These are phyloP conservation scores for Rhynchospora breviuscula DNA, from an alignment of 176 grass and related monocot genomes.

Conservation along the genomic window DNA sequence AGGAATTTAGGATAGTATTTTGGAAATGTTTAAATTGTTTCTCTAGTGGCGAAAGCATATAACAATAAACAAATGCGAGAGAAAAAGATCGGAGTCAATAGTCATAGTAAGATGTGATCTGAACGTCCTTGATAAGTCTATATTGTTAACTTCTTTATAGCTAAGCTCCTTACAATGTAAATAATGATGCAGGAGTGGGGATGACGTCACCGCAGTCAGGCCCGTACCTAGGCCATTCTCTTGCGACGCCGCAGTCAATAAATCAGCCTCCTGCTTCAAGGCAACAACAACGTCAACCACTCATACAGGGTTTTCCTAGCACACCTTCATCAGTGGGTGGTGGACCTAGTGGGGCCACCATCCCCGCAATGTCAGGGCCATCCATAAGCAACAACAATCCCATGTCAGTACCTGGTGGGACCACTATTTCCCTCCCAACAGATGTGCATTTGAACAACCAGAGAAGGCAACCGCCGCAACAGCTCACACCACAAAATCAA, in stretches of 20 bases:
- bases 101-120: not conserved
- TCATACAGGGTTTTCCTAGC: conserved; percentile 34
- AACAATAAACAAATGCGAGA: not conserved
- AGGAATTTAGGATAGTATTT: not conserved
- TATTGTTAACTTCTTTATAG: not conserved
- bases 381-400: conserved; percentile 15
- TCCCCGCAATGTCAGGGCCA: not conserved
- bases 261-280: conserved; percentile 44
- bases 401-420: not conserved
- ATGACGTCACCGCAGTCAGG: conserved; percentile 36
- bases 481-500: conserved; percentile 49
- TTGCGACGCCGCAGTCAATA: conserved; percentile 41
- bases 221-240: conserved; percentile 52
- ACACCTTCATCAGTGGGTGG: not conserved
- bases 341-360: not conserved
- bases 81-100: not conserved
- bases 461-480: conserved; percentile 69
- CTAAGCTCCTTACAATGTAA: not conserved
- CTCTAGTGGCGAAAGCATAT: not conserved
- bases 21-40: not conserved
- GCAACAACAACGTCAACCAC: conserved; percentile 35
- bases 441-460: conserved; percentile 44
- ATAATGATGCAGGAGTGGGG: conserved; percentile 39
- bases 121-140: not conserved
- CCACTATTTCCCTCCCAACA: not conserved